These are phyloP conservation scores for Logfia minima DNA, from an alignment of 129 eudicot species.

Conservation along the genomic window DNA sequence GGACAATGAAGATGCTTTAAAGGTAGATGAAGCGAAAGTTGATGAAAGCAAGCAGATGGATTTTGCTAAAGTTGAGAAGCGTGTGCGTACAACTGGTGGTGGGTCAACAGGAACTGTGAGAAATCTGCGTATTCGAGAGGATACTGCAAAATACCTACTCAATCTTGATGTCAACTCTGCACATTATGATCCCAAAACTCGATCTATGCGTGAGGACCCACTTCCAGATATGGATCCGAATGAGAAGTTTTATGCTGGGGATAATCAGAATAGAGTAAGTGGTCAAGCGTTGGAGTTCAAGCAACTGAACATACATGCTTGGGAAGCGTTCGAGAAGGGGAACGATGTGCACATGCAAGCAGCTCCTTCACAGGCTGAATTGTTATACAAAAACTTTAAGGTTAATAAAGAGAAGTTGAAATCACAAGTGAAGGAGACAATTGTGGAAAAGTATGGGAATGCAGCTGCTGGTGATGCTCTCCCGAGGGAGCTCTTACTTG, in stretches of 20 bases:
- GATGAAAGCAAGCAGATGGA: conserved; percentile 98
- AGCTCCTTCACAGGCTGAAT: conserved; percentile 93
- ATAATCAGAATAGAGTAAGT: conserved; percentile 81
- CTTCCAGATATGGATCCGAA: conserved; percentile 94
- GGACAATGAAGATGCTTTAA: conserved; percentile 74
- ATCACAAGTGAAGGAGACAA: conserved; percentile 66
- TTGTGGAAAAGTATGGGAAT: conserved; percentile 87
- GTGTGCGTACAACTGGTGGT: conserved; percentile 95
- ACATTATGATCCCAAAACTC: conserved; percentile 91
- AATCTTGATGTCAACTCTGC: conserved; percentile 94
- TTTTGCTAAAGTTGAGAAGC: conserved; percentile 94
- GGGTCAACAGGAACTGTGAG: conserved; percentile 62
- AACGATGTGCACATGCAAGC: conserved; percentile 97
- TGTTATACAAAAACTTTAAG: conserved; percentile 67
- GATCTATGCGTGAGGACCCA: conserved; percentile 97
- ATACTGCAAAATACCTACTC: conserved; percentile 84
- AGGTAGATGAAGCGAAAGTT: conserved; percentile 92
- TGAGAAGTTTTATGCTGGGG: conserved; percentile 81
- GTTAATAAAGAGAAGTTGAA: conserved; percentile 78
- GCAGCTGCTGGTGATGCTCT: conserved; percentile 73
- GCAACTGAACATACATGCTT: conserved; percentile 80
- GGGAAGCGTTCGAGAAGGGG: conserved; percentile 96
- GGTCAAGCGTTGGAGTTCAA: conserved; percentile 98
- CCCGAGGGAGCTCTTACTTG: conserved; percentile 76
- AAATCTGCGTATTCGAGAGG: conserved; percentile 90